Evolutionary conservation across 2,329 filamentous ascomycete genomes (phyloP).

Genomic region (Microdochium nivale): DNA sequence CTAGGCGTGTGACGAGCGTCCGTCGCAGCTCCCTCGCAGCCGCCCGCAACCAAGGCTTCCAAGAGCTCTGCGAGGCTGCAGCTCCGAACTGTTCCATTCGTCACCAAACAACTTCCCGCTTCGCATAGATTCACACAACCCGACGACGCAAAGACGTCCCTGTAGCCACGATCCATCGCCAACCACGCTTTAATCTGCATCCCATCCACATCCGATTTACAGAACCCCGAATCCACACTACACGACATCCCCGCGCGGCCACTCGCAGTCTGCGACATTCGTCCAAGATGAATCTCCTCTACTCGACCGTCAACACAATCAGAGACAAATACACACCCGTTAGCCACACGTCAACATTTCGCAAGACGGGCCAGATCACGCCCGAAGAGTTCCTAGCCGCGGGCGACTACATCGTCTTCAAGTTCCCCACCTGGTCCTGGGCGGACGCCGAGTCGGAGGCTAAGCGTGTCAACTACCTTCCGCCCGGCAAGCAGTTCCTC

Average conservation of each 20-base stretch:
- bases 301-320: constrained; percentile 85
- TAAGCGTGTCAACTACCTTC: constrained; percentile 74
- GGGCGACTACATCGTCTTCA: constrained; percentile 96
- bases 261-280: neutral
- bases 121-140: too few species aligned
- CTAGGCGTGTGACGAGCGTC: neutral
- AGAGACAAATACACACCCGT: constrained; percentile 88
- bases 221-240: too few species aligned
- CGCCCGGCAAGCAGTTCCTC: constrained; percentile 86
- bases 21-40: neutral
- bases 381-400: constrained; percentile 94
- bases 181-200: neutral
- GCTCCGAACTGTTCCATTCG: too few species aligned
- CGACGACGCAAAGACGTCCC: too few species aligned
- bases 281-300: constrained; percentile 72
- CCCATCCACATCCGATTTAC: neutral
- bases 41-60: neutral
- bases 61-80: neutral
- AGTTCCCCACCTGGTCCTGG: constrained; percentile 98
- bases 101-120: too few species aligned
- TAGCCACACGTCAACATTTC: constrained; percentile 85
- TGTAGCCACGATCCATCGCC: too few species aligned
- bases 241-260: neutral
- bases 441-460: constrained; percentile 74
- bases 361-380: constrained; percentile 88